phyloP scores from a whole-genome alignment of 2,329 filamentous ascomycete genomes.

The Ilyonectria robusta region DNA sequence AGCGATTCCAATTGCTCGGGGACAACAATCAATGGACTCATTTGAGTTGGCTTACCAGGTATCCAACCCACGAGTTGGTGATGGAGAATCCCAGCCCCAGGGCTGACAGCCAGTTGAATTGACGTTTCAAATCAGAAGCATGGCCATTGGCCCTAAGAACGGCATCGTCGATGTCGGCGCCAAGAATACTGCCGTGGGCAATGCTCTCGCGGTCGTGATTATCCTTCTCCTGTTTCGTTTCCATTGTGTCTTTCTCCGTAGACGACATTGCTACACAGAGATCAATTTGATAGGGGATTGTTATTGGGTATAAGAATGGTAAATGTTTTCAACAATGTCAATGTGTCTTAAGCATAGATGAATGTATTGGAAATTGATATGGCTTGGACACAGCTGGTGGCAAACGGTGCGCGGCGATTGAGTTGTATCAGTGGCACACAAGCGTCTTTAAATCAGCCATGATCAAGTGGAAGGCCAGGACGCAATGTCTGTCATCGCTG shows the following conservation, averaged over 20 bases:
- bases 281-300: no score
- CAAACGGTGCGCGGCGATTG: not conserved
- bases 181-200: constrained; percentile 19
- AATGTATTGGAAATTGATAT: no score
- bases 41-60: constrained; percentile 12
- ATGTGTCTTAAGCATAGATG: no score
- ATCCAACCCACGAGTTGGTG: constrained; percentile 33
- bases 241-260: constrained; percentile 4
- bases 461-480: not conserved
- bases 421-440: not conserved
- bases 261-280: constrained; percentile 1
- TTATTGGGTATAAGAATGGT: no score
- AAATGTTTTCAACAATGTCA: no score
- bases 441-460: not conserved
- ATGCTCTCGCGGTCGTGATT: constrained; percentile 18
- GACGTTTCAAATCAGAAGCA: constrained; percentile 23
- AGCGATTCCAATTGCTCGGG: not conserved
- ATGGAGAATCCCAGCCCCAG: constrained; percentile 31
- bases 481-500: not conserved
- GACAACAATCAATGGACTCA: no score
- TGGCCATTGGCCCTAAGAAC: constrained; percentile 30
- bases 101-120: constrained; percentile 32
- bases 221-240: not conserved
- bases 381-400: not conserved
- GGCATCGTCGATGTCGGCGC: constrained; percentile 24